Evolutionary conservation across 2,329 filamentous ascomycete genomes (phyloP).

Genomic region (Diaporthe citri): DNA sequence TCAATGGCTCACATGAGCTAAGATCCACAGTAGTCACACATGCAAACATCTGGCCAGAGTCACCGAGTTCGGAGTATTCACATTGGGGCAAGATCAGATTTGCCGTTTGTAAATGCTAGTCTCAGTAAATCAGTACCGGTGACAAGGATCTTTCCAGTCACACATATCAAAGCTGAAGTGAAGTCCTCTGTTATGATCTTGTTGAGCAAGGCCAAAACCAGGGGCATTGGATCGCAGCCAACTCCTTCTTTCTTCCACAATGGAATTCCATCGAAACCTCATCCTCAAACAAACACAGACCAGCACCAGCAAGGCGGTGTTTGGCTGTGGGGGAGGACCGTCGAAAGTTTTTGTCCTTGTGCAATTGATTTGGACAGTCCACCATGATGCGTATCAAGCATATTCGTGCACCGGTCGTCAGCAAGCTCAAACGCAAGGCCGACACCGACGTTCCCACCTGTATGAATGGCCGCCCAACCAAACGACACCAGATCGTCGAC

Average conservation of each 20-base stretch:
- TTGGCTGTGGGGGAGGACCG: background rate
- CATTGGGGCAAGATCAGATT: background rate
- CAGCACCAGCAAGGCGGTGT: background rate
- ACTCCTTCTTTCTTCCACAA: background rate
- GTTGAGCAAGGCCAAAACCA: background rate
- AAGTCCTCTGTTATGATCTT: background rate
- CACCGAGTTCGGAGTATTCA: background rate
- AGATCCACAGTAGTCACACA: too few species aligned
- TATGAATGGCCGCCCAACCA: background rate
- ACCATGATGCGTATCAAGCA: background rate
- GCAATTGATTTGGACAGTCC: background rate
- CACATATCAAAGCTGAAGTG: background rate
- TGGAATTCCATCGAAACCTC: background rate
- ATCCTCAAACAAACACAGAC: background rate
- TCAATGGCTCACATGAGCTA: background rate
- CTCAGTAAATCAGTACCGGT: background rate
- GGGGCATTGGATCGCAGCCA: background rate
- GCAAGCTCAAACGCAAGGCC: background rate
- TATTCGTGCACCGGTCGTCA: background rate
- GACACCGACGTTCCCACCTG: background rate
- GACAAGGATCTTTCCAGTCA: background rate
- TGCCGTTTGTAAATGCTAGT: background rate
- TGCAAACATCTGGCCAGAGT: background rate
- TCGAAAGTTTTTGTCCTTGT: background rate
- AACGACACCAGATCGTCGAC: background rate